Percentiles rank a stretch among this genome's conserved stretches.
Evolutionary conservation across 805 yeast species (phyloP).

Genomic region (Wickerhamomyces chambardii): DNA sequence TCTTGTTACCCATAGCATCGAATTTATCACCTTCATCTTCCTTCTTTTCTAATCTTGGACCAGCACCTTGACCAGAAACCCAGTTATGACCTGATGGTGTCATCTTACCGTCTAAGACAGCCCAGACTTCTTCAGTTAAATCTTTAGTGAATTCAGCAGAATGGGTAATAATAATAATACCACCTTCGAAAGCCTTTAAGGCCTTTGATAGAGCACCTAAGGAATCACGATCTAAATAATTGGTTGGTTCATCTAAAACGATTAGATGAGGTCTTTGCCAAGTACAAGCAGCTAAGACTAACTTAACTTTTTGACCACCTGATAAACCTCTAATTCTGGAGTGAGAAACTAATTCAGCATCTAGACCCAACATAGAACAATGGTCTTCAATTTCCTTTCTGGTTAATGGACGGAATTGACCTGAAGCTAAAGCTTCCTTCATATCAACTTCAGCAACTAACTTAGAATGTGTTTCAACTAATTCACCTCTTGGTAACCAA

Average conservation of each 20-base stretch:
- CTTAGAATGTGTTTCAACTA: conserved; percentile 95
- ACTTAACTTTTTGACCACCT: conserved; percentile 99
- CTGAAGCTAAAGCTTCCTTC: conserved; percentile 99
- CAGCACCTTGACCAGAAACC: conserved; percentile 99
- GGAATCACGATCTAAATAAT: conserved; percentile 98
- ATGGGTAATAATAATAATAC: conserved; percentile 99
- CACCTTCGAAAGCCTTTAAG: conserved; percentile 98
- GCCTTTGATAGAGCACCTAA: conserved; percentile 99
- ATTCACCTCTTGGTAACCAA: conserved; percentile 99
- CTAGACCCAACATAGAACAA: conserved; percentile 98
- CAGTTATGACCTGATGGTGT: conserved; percentile 99
- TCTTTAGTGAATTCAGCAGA: conserved; percentile 99
- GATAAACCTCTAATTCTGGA: conserved; percentile 99
- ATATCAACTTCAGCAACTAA: conserved; percentile 99
- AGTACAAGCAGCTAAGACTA: conserved; percentile 99
- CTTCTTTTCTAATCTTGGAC: conserved; percentile 98
- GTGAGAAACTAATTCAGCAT: conserved; percentile 98
- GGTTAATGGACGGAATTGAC: conserved; percentile 99
- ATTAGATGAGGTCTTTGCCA: conserved; percentile 99
- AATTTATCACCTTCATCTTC: conserved; percentile 95
- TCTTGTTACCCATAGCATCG: conserved; percentile 99
- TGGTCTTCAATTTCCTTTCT: conserved; percentile 99
- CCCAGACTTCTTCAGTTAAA: conserved; percentile 99
- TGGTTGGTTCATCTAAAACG: conserved; percentile 99
- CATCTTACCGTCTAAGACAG: conserved; percentile 96